phyloP scores from a whole-genome alignment of 805 yeast species.

The Starmerella riodocensis region DNA sequence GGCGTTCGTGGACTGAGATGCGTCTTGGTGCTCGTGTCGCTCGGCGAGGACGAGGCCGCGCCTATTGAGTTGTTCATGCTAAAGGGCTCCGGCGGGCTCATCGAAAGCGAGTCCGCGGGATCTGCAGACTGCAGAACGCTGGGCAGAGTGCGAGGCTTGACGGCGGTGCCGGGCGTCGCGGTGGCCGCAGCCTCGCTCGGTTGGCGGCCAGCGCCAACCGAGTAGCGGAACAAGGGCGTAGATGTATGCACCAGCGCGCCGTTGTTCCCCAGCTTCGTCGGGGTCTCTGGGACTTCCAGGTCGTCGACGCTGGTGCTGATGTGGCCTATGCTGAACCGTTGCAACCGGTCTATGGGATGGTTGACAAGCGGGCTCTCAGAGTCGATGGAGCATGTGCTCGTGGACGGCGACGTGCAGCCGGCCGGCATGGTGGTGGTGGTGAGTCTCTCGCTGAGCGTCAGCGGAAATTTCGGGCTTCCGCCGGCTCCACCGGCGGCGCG shows the following conservation, averaged over 20 bases:
- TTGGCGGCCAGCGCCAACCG: conserved; percentile 18
- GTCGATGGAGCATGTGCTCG: not conserved
- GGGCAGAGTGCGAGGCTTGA: conserved; percentile 4
- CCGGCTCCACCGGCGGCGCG: not conserved
- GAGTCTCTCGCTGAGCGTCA: not conserved
- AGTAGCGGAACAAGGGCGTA: conserved; percentile 11
- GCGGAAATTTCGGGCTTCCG: not conserved
- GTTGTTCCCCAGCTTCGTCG: conserved; percentile 11
- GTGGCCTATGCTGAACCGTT: conserved; percentile 15
- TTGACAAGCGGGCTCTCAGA: not conserved
- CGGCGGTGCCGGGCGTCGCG: conserved; percentile 18
- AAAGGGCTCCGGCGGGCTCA: conserved; percentile 10
- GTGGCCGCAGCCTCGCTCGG: conserved; percentile 19
- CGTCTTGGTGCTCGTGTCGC: not conserved
- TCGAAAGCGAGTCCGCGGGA: conserved; percentile 14
- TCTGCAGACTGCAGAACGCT: conserved; percentile 10
- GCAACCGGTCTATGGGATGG: conserved; percentile 15
- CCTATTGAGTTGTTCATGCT: not conserved
- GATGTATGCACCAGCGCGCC: conserved; percentile 10
- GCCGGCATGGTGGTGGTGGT: not conserved
- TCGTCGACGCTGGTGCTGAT: conserved; percentile 3
- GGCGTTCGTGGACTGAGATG: conserved; percentile 2
- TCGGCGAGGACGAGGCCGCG: not conserved
- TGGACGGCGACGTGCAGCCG: not conserved
- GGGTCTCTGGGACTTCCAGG: conserved; percentile 17